Conservation (phyloP, 441 rosid species). For the Brassica hybrid region DNA sequence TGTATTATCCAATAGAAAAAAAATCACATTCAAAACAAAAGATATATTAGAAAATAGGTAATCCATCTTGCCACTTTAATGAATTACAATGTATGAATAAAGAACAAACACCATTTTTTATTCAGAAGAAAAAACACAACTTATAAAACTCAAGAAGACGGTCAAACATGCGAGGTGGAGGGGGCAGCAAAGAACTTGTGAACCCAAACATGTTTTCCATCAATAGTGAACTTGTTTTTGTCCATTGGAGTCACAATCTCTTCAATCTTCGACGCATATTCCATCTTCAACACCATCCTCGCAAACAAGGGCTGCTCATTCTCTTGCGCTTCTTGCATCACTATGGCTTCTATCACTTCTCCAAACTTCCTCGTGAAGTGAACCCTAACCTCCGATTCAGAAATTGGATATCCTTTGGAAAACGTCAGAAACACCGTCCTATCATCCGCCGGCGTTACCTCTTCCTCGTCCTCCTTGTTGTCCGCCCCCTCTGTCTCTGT, state of each 20-base stretch:
- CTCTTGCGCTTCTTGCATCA: slow-evolving; percentile 54
- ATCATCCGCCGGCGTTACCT: slow-evolving; percentile 43
- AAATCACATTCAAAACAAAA: background rate
- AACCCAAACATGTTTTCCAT: slow-evolving; percentile 81
- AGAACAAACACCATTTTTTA: background rate
- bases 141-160: background rate
- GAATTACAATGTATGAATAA: background rate
- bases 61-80: slow-evolving; percentile 1
- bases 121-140: background rate
- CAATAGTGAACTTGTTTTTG: slow-evolving; percentile 62
- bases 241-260: slow-evolving; percentile 33
- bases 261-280: slow-evolving; percentile 11
- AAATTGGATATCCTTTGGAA: slow-evolving; percentile 65
- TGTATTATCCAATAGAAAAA: background rate
- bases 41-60: background rate
- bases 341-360: slow-evolving; percentile 47
- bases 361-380: slow-evolving; percentile 64
- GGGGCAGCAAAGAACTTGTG: slow-evolving; percentile 45
- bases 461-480: background rate
- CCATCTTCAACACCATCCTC: slow-evolving; percentile 47
- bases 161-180: background rate
- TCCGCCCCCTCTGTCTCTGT: background rate
- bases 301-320: slow-evolving; percentile 63
- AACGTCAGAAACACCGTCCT: slow-evolving; percentile 72
- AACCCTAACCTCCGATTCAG: slow-evolving; percentile 53